These are phyloP conservation scores for Modicella reniformis DNA, from an alignment of 371 early-diverging fungal genomes.

Conservation along the genomic window DNA sequence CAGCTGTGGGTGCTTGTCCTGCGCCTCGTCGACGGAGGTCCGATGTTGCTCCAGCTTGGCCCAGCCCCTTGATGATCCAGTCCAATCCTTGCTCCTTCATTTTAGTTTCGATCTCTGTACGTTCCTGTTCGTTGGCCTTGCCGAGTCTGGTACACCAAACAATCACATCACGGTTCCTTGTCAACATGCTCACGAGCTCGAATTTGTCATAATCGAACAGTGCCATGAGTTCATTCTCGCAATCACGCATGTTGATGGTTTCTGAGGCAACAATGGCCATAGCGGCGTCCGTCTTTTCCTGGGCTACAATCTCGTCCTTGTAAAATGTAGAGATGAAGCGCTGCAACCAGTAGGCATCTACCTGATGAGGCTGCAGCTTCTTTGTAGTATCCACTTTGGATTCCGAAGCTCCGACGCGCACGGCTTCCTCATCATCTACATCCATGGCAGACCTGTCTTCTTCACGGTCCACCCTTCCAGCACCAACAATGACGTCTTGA, in stretches of 20 bases:
- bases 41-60: conserved; percentile 60
- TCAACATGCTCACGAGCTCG: conserved; percentile 89
- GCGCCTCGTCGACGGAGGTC: conserved; percentile 77
- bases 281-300: conserved; percentile 84
- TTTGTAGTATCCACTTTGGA: conserved; percentile 54
- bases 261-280: conserved; percentile 79
- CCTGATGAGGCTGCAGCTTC: conserved; percentile 76
- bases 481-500: conserved; percentile 58
- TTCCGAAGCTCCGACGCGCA: conserved; percentile 58
- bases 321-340: conserved; percentile 83
- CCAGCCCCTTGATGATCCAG: conserved; percentile 79
- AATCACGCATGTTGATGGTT: conserved; percentile 76
- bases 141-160: conserved; percentile 92
- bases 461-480: conserved; percentile 60
- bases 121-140: conserved; percentile 62
- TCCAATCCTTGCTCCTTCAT: conserved; percentile 56
- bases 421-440: conserved; percentile 57
- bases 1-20: conserved; percentile 77
- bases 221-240: conserved; percentile 94
- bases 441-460: conserved; percentile 54
- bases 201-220: conserved; percentile 94
- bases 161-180: conserved; percentile 86
- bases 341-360: conserved; percentile 98
- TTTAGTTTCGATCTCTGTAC: conserved; percentile 31
- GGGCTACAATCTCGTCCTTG: conserved; percentile 86